Conservation (phyloP, 2,329 filamentous ascomycete species). For the Elsinoe fawcettii region DNA sequence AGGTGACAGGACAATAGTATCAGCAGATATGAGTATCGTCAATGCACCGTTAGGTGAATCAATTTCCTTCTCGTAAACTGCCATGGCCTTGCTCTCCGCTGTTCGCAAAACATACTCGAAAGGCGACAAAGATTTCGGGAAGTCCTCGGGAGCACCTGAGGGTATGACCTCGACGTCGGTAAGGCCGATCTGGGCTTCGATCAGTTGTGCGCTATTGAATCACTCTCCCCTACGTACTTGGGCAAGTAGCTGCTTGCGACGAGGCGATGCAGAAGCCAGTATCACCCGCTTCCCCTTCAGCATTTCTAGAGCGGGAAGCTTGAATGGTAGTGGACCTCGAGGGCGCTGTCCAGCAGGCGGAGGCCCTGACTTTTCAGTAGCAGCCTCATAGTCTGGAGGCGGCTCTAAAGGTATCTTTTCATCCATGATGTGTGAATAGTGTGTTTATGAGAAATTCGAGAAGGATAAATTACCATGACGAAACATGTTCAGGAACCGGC, state of each 20-base stretch:
- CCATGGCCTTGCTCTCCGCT: conserved; percentile 71
- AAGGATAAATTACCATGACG: neutral
- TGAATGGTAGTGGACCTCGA: conserved; percentile 57
- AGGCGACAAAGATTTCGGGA: conserved; percentile 70
- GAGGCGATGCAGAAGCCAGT: conserved; percentile 81
- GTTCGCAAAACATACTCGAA: conserved; percentile 89
- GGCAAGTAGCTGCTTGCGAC: conserved; percentile 71
- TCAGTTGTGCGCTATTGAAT: neutral
- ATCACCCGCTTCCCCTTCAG: conserved; percentile 75
- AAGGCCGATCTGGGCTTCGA: conserved; percentile 60
- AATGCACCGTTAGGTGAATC: conserved; percentile 60
- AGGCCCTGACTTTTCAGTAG: conserved; percentile 21
- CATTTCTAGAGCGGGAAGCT: conserved; percentile 69
- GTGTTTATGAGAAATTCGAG: neutral
- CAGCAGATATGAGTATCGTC: conserved; percentile 77
- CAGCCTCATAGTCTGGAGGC: conserved; percentile 37
- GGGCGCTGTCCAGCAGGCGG: conserved; percentile 21
- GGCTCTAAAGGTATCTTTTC: conserved; percentile 34
- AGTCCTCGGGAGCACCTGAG: conserved; percentile 75
- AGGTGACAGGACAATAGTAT: conserved; percentile 81
- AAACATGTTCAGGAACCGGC: neutral
- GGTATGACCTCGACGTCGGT: conserved; percentile 75
- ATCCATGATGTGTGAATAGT: conserved; percentile 19
- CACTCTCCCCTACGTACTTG: conserved; percentile 43
- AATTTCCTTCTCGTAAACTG: conserved; percentile 58